Evolutionary conservation across 2,329 filamentous ascomycete genomes (phyloP), one percentile per base, ranked within the genome.

Genomic region (Mycosphaerella arachidis): DNA sequence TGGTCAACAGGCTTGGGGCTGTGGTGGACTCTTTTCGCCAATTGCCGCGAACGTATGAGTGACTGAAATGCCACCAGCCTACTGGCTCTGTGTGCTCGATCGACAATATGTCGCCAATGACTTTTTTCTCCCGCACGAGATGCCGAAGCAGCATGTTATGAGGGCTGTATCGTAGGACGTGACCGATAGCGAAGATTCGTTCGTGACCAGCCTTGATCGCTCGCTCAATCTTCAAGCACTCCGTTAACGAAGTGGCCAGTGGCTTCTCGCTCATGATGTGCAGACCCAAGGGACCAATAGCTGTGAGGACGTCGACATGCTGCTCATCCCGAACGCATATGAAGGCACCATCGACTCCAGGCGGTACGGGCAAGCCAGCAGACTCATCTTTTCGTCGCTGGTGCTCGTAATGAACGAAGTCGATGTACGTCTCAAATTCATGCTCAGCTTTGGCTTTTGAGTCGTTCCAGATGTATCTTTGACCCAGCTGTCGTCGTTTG

Each of bases 221-320:
- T 61, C 68, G 66, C 51, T 72, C 70, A 69, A 96, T 93, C 48
- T 79, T 80, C 37, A 96, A 78, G 71, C 92, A 97, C 68, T 94
- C 91, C 18, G 81, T 74, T 30, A 97, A 78, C 0, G 84, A 88
- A 24, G 91, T 91, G 0, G 92, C 91, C 56, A 99, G 78, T 2
- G 94, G 94, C 77, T 99, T 99, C 80, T 99, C 94, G 73, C 92
- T 95, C 81, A 97, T 90, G 64, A 97, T 86, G 73, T 97, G 92
- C 52, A 97, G 77, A 2, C 80, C 83, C 72, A 79, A 76, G 12
- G 84, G 84, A 1, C 89, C 87, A 55, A 96, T 81, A 1, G 85
- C 89, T 48, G 87, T 81, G 24, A 96, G 83, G 52, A 93, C 91
- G 58, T 92, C 87, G 53, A 86, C 86, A 74, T 99, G 94, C 77